Base-by-base conservation (phyloP, 2,329 filamentous ascomycete species). In the Didymella segeticola region DNA sequence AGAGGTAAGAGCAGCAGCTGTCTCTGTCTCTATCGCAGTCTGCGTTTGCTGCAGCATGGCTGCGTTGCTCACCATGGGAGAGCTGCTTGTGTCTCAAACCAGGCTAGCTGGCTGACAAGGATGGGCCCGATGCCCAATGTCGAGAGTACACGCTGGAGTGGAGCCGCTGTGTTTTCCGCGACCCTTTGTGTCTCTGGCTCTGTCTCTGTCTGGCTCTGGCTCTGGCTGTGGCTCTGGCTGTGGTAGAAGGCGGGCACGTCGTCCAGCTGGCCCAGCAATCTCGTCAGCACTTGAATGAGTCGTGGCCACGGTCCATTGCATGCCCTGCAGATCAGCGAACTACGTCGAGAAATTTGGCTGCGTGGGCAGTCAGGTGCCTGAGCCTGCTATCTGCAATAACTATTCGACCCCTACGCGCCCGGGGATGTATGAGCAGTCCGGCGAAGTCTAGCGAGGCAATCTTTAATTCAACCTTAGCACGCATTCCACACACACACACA, bases 1-100 rank as follows among this genome's bases (percentile, higher is more conserved):
- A 27, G 50, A 30, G 43, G 31, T 25, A 42, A 45, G 47, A 20
- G 48, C 48, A 36, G 29, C 12, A 29, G 19, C 42, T 23, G 17
- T 26, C 48, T 55, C 53, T 42, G 26, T 46, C 43, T 48, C 48
- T 12, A 27, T 22, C 22, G 34, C 42, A 43, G 38, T 47, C 53
- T 26, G 36, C 25, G 48, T 30, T 47, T 63, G 60, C 54, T 63
- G 63, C 43, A 67, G 64, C 67, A 72, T 72, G 62, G 60, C 69
- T 56, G 61, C 58, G 59, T 61, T 58, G 56, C 63, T 65, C 60
- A 29, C 38, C 49, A 37, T 47, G 25, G 30, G 15, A 15, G 8
- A 5, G 8, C 12, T 14, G 60, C 30, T 19, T 25, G 60, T 61
- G 61, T 66, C 67, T 66, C 60, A 65, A 68, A 64, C 60, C 57